These are phyloP conservation scores for Lasiodiplodia citricola DNA, from an alignment of 2,329 filamentous ascomycete species.

Conservation along the genomic window DNA sequence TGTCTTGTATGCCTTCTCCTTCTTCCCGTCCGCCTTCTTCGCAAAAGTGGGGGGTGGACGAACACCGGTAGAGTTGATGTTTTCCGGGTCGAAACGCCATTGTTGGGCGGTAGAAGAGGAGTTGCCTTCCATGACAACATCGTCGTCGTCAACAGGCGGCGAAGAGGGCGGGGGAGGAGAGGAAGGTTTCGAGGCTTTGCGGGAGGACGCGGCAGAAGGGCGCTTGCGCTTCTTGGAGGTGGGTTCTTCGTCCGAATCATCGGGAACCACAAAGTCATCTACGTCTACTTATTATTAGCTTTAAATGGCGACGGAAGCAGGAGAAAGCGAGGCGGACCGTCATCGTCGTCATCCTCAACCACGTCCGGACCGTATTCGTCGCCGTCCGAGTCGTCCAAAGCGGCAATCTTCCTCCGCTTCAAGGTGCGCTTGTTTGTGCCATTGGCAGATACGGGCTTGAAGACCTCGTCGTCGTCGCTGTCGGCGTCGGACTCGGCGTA, in stretches of 20 bases:
- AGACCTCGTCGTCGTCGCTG: constrained; percentile 70
- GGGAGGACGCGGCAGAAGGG: constrained; percentile 58
- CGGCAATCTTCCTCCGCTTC: constrained; percentile 64
- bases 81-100: constrained; percentile 76
- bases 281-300: constrained; percentile 60
- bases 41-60: constrained; percentile 41
- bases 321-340: constrained; percentile 48
- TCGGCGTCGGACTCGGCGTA: constrained; percentile 26
- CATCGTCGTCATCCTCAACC: constrained; percentile 60
- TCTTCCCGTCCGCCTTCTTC: constrained; percentile 40
- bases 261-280: constrained; percentile 85
- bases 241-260: constrained; percentile 78
- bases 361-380: constrained; percentile 69
- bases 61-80: constrained; percentile 58
- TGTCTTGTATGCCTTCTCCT: constrained; percentile 74
- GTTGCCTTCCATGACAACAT: constrained; percentile 55
- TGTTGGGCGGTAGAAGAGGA: constrained; percentile 75
- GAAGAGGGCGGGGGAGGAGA: constrained; percentile 54
- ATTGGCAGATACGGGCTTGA: constrained; percentile 59
- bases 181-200: constrained; percentile 66
- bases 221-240: constrained; percentile 72
- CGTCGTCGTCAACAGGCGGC: constrained; percentile 58
- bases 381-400: constrained; percentile 67
- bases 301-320: neutral
- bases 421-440: constrained; percentile 50